Percentiles rank a stretch among this genome's conserved stretches.
Conservation (phyloP, 306 rosid genomes). For the Bauhinia variegata region DNA sequence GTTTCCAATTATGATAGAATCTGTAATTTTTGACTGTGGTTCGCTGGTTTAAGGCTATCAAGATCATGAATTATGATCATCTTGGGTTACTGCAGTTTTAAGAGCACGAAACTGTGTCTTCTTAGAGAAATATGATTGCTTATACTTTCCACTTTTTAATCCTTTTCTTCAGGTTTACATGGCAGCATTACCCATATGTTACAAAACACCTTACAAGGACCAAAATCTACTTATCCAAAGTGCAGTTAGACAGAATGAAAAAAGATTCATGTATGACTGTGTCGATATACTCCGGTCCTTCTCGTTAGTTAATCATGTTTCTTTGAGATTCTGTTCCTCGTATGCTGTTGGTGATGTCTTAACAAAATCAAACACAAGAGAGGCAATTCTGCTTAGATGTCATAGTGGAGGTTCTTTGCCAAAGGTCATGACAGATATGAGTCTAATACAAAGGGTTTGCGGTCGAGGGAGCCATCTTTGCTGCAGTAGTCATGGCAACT, state of each 20-base stretch:
- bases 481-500: conserved; percentile 27
- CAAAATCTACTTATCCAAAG: conserved; percentile 36
- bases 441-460: background rate
- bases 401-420: conserved; percentile 26
- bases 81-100: background rate
- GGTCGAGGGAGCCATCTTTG: conserved; percentile 27
- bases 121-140: background rate
- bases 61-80: conserved; percentile 4
- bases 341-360: background rate
- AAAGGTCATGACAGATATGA: conserved; percentile 13
- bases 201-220: conserved; percentile 46
- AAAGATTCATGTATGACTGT: conserved; percentile 25
- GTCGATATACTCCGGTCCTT: conserved; percentile 16
- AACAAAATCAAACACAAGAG: conserved; percentile 24
- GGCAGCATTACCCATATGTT: conserved; percentile 60
- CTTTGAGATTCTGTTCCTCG: conserved; percentile 24
- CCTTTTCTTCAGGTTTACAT: conserved; percentile 47
- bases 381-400: conserved; percentile 18
- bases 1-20: background rate
- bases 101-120: background rate
- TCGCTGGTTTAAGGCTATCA: background rate
- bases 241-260: conserved; percentile 30
- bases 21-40: background rate
- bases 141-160: background rate
- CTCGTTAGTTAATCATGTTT: conserved; percentile 15